phyloP scores from a whole-genome alignment of 1,284 basidiomycete genomes.

The Ceratobasidium sp. region DNA sequence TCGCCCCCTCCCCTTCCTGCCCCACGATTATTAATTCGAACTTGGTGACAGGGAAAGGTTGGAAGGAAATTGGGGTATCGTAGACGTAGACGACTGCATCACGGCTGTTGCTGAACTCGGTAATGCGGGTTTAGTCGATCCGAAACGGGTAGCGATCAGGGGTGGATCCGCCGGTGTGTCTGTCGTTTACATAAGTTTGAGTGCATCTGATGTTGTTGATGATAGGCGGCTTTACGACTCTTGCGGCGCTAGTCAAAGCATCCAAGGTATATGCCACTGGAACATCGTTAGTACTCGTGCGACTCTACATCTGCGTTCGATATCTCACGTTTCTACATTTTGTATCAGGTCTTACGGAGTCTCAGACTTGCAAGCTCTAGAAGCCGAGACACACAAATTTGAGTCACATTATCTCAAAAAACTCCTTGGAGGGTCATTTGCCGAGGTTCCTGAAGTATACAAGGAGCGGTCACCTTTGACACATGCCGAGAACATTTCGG shows the following conservation, averaged over 20 bases:
- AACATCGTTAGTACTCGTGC: constrained; percentile 47
- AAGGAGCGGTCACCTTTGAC: constrained; percentile 59
- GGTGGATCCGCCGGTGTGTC: constrained; percentile 57
- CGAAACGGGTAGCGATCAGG: constrained; percentile 63
- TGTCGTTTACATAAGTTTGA: background rate
- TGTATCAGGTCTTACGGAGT: constrained; percentile 56
- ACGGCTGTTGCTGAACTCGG: constrained; percentile 59
- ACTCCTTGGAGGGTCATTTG: constrained; percentile 62
- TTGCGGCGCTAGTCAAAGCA: constrained; percentile 56
- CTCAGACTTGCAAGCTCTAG: constrained; percentile 59
- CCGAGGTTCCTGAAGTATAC: constrained; percentile 58
- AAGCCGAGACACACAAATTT: constrained; percentile 69
- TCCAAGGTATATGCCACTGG: constrained; percentile 57
- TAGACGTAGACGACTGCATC: constrained; percentile 68
- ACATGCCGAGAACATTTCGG: constrained; percentile 58
- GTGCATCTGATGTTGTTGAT: background rate
- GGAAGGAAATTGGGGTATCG: constrained; percentile 67
- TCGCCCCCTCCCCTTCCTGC: background rate
- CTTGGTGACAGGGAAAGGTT: constrained; percentile 56
- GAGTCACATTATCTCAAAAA: constrained; percentile 60
- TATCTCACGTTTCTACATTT: background rate
- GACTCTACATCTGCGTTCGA: background rate
- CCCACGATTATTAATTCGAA: background rate
- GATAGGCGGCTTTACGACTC: constrained; percentile 64
- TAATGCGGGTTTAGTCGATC: constrained; percentile 56